A percentile compares a stretch with the other conserved stretches of the same genome.
Conservation (phyloP, 1,139 yeast genomes). For the Tardiomyces blankii region DNA sequence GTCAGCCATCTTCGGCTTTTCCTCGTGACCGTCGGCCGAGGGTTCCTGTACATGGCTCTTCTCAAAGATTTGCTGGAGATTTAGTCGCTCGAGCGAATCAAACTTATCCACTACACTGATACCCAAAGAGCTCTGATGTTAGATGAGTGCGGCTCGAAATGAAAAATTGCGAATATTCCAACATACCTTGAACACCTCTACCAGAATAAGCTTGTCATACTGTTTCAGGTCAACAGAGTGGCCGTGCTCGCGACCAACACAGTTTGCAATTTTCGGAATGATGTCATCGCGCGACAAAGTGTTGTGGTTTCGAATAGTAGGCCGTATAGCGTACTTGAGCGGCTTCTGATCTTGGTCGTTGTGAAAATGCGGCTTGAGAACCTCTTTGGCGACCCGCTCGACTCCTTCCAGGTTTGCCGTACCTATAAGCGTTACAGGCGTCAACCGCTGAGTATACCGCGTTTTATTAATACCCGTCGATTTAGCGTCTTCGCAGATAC, state of each 20-base stretch:
- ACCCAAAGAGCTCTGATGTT: slow-evolving; percentile 10
- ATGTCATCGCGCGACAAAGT: slow-evolving; percentile 57
- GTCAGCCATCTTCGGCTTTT: background rate
- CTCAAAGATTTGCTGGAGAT: slow-evolving; percentile 5
- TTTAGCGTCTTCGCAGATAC: slow-evolving; percentile 49
- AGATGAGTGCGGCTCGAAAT: too few species aligned
- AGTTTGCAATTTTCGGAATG: slow-evolving; percentile 58
- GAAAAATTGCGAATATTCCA: too few species aligned
- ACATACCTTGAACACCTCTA: slow-evolving; percentile 63
- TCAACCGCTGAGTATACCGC: slow-evolving; percentile 63
- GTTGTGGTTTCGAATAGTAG: slow-evolving; percentile 69
- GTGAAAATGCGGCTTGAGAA: slow-evolving; percentile 63
- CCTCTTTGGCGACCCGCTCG: slow-evolving; percentile 41
- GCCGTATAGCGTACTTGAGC: slow-evolving; percentile 67
- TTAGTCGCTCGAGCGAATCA: slow-evolving; percentile 7
- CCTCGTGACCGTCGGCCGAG: too few species aligned
- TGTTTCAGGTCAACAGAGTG: slow-evolving; percentile 74
- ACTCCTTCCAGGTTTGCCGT: slow-evolving; percentile 64
- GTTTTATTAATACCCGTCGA: slow-evolving; percentile 41
- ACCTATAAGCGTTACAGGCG: slow-evolving; percentile 71
- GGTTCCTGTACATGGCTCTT: background rate
- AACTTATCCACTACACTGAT: slow-evolving; percentile 7
- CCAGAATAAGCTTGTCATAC: slow-evolving; percentile 66
- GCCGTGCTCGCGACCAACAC: slow-evolving; percentile 58
- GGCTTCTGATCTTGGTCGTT: slow-evolving; percentile 31